These are phyloP conservation scores for Nidularia pulvinata DNA, from an alignment of 768 basidiomycete genomes.

Conservation along the genomic window DNA sequence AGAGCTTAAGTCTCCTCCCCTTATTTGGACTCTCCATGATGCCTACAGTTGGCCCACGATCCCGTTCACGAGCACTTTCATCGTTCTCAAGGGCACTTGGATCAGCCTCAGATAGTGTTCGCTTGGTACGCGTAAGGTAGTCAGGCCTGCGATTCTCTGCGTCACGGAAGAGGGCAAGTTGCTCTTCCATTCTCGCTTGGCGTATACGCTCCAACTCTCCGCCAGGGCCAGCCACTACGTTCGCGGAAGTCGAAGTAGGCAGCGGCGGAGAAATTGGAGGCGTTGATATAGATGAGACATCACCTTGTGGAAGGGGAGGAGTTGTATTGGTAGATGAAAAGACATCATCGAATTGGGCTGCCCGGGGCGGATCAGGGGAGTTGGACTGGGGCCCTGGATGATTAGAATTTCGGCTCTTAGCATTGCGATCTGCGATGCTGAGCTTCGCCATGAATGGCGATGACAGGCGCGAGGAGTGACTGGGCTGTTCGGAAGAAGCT, in stretches of 20 bases:
- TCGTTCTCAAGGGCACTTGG: constrained; percentile 31
- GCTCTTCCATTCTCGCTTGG: constrained; percentile 49
- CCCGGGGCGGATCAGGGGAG: constrained; percentile 8
- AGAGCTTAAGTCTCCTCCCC: constrained; percentile 71
- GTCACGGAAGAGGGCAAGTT: constrained; percentile 46
- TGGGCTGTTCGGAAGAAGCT: constrained; percentile 16
- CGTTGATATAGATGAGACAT: constrained; percentile 9
- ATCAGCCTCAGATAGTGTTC: constrained; percentile 41
- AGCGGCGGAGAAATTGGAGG: constrained; percentile 20
- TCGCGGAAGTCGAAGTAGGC: constrained; percentile 12
- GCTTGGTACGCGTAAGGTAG: constrained; percentile 63
- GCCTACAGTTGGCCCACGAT: constrained; percentile 39
- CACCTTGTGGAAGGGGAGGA: constrained; percentile 10
- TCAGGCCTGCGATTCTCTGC: constrained; percentile 69
- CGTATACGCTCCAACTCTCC: constrained; percentile 64
- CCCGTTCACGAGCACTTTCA: constrained; percentile 23
- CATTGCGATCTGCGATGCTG: constrained; percentile 19
- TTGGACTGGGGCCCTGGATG: constrained; percentile 10
- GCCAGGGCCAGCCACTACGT: constrained; percentile 25
- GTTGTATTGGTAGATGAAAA: constrained; percentile 13
- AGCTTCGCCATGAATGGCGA: constrained; percentile 46
- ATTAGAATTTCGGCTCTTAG: constrained; percentile 9
- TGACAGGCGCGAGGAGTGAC: constrained; percentile 31
- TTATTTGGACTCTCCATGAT: constrained; percentile 72
- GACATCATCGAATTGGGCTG: constrained; percentile 19